A percentile compares a stretch with the other conserved stretches of the same genome.
Conservation (phyloP, 306 rosid genomes). For the Cucurbita pepo region DNA sequence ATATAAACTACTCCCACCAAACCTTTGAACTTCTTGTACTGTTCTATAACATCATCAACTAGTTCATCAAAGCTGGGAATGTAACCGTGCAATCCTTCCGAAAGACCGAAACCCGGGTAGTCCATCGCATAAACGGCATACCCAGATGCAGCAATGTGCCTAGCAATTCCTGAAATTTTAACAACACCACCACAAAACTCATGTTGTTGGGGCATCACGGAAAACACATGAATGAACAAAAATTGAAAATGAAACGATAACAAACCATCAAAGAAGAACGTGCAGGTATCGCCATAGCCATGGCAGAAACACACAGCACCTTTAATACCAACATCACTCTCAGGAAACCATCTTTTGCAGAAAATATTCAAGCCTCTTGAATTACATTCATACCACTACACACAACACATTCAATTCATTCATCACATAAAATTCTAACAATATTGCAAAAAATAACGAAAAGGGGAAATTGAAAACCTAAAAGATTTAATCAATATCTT, state of each 20-base stretch:
- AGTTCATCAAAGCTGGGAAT: constrained; percentile 54
- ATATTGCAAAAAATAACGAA: not conserved
- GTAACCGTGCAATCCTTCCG: constrained; percentile 81
- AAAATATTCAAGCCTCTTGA: constrained; percentile 71
- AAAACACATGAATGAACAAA: not conserved
- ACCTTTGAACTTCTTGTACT: constrained; percentile 55
- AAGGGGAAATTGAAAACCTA: too few species aligned
- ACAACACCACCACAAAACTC: not conserved
- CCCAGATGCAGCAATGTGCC: constrained; percentile 59
- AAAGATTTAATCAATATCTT: too few species aligned
- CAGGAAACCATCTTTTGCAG: constrained; percentile 81
- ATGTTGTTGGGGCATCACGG: not conserved
- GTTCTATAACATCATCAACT: constrained; percentile 56
- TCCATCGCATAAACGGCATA: constrained; percentile 73
- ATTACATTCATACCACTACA: constrained; percentile 61
- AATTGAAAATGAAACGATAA: not conserved
- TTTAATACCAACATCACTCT: constrained; percentile 35
- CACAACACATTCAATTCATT: not conserved
- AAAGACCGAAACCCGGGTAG: constrained; percentile 81
- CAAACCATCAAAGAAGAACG: constrained; percentile 90
- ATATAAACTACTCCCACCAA: not conserved
- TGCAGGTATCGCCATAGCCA: constrained; percentile 96
- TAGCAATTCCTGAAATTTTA: constrained; percentile 52
- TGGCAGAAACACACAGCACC: constrained; percentile 77
- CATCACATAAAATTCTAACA: not conserved